A percentile compares a stretch with the other conserved stretches of the same genome.
These are phyloP conservation scores for Russula brevipes DNA, from an alignment of 768 basidiomycete species.

Conservation along the genomic window DNA sequence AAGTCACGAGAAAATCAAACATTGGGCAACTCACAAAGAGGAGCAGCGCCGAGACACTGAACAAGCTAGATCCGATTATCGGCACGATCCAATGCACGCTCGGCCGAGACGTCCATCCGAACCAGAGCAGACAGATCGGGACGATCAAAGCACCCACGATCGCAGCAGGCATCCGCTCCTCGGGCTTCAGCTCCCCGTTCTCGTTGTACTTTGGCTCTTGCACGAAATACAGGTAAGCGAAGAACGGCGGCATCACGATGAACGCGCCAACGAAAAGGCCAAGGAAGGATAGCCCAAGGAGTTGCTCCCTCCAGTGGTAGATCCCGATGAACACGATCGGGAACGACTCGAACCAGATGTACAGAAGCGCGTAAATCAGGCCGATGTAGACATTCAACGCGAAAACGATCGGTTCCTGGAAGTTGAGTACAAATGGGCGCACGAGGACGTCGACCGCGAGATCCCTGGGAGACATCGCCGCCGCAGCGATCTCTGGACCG, in stretches of 20 bases:
- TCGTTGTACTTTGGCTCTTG: conserved; percentile 23
- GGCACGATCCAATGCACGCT: conserved; percentile 36
- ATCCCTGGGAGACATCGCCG: conserved; percentile 22
- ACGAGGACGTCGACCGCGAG: conserved; percentile 30
- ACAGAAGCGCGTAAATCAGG: conserved; percentile 33
- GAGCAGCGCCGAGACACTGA: conserved; percentile 32
- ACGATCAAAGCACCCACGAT: conserved; percentile 33
- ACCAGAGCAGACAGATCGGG: conserved; percentile 34
- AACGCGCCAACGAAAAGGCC: conserved; percentile 23
- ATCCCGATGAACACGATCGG: conserved; percentile 33
- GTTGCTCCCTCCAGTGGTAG: conserved; percentile 33
- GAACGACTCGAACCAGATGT: conserved; percentile 36
- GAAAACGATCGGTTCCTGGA: conserved; percentile 32
- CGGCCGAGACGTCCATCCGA: conserved; percentile 32
- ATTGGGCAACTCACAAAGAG: conserved; percentile 27
- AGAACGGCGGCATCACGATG: conserved; percentile 18
- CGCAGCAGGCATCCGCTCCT: conserved; percentile 34
- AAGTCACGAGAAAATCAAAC: conserved; percentile 18
- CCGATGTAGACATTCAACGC: conserved; percentile 33
- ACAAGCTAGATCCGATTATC: conserved; percentile 34
- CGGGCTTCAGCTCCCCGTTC: conserved; percentile 27
- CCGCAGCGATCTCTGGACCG: conserved; percentile 28
- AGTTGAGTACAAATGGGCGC: conserved; percentile 31
- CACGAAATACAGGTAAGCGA: conserved; percentile 20
- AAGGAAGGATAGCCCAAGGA: conserved; percentile 33